Conservation (phyloP, 805 yeast species). For the Kluyveromyces nonfermentans region DNA sequence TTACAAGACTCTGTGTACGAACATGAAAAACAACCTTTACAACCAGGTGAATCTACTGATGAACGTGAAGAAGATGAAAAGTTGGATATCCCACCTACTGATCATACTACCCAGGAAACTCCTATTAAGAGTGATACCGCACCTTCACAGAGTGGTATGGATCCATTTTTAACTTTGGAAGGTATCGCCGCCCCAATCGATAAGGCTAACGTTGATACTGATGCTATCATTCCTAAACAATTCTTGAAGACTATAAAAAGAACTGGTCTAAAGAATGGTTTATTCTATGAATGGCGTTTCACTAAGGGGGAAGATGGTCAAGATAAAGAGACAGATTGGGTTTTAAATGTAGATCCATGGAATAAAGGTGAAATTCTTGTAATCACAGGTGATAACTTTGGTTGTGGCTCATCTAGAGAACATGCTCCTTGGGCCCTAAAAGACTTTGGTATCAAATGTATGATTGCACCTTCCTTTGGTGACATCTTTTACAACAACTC, state of each 20-base stretch:
- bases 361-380: conserved; percentile 71
- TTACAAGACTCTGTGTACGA: conserved; percentile 63
- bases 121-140: conserved; percentile 27
- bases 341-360: conserved; percentile 79
- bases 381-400: conserved; percentile 94
- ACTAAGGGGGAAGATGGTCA: conserved; percentile 59
- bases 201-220: conserved; percentile 94
- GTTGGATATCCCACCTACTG: conserved; percentile 53
- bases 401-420: conserved; percentile 98
- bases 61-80: conserved; percentile 46
- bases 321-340: conserved; percentile 79
- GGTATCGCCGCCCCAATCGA: conserved; percentile 93
- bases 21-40: conserved; percentile 57
- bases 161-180: conserved; percentile 61
- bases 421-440: conserved; percentile 99
- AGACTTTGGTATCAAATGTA: conserved; percentile 92
- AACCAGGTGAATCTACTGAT: conserved; percentile 40
- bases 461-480: conserved; percentile 97
- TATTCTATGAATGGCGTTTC: conserved; percentile 87
- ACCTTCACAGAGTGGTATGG: conserved; percentile 48
- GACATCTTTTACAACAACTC: conserved; percentile 97
- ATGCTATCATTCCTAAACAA: conserved; percentile 97
- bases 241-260: conserved; percentile 95
- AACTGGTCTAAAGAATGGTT: conserved; percentile 82
- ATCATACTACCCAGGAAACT: conserved; percentile 33